These are phyloP conservation scores for Uromyces viciae-fabae DNA, from an alignment of 1,284 basidiomycete genomes.

Conservation along the genomic window DNA sequence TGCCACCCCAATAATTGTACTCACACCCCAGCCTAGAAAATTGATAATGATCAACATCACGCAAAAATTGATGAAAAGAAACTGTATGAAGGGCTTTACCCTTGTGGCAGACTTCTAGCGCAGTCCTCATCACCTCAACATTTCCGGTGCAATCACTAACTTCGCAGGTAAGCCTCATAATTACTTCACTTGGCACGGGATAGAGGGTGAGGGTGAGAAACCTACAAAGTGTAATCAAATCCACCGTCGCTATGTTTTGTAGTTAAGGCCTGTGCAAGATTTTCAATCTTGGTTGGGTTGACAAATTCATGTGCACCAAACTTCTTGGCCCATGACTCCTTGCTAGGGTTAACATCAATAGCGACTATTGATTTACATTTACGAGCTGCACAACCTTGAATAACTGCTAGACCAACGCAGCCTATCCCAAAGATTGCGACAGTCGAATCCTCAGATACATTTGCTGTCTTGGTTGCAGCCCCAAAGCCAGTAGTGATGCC, in stretches of 20 bases:
- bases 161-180: neutral
- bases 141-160: slow-evolving; percentile 84
- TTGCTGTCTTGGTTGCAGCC: slow-evolving; percentile 60
- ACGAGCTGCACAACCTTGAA: slow-evolving; percentile 74
- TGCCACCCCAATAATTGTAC: slow-evolving; percentile 73
- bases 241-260: slow-evolving; percentile 89
- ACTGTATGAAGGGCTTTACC: slow-evolving; percentile 44
- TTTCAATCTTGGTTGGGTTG: slow-evolving; percentile 72
- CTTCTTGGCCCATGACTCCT: slow-evolving; percentile 82
- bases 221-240: slow-evolving; percentile 81
- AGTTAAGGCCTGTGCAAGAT: slow-evolving; percentile 81
- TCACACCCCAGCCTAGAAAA: slow-evolving; percentile 82
- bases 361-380: slow-evolving; percentile 85
- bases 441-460: slow-evolving; percentile 67
- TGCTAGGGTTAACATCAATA: slow-evolving; percentile 80
- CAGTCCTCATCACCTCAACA: slow-evolving; percentile 89
- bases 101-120: slow-evolving; percentile 96
- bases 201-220: neutral
- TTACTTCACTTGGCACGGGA: neutral
- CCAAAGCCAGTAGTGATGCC: slow-evolving; percentile 87
- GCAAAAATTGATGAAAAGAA: neutral
- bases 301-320: slow-evolving; percentile 97
- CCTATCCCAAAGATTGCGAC: slow-evolving; percentile 95
- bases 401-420: slow-evolving; percentile 89
- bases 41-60: neutral